These are phyloP conservation scores for Lycium barbarum DNA, from an alignment of 257 asterid genomes.

Conservation along the genomic window DNA sequence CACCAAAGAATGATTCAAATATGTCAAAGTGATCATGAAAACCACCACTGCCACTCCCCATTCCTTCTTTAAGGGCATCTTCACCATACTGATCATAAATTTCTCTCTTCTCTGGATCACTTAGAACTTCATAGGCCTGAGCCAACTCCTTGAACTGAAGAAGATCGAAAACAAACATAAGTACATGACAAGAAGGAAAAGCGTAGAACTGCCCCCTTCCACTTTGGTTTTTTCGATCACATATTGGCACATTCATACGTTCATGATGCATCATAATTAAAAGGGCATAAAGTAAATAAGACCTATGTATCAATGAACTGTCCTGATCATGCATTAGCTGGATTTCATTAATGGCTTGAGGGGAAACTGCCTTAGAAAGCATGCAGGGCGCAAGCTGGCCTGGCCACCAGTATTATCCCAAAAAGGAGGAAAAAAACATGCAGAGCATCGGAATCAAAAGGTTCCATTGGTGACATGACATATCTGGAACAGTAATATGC, in stretches of 20 bases:
- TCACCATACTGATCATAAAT: slow-evolving; percentile 61
- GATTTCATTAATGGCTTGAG: neutral
- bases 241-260: neutral
- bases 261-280: neutral
- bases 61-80: slow-evolving; percentile 64
- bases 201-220: neutral
- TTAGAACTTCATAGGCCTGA: slow-evolving; percentile 63
- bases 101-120: slow-evolving; percentile 58
- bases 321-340: neutral
- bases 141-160: slow-evolving; percentile 62
- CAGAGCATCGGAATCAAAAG: neutral
- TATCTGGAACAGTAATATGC: slow-evolving; percentile 13
- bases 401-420: neutral
- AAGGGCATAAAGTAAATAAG: neutral
- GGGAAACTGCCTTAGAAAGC: neutral
- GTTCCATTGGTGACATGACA: neutral
- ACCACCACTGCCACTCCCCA: slow-evolving; percentile 49
- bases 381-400: neutral
- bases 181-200: neutral
- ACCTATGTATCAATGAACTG: neutral
- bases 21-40: slow-evolving; percentile 54
- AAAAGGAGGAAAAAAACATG: neutral
- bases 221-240: neutral
- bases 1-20: slow-evolving; percentile 55
- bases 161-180: neutral